phyloP scores from a whole-genome alignment of 2,329 filamentous ascomycete genomes.

The Dactylonectria estremocensis region DNA sequence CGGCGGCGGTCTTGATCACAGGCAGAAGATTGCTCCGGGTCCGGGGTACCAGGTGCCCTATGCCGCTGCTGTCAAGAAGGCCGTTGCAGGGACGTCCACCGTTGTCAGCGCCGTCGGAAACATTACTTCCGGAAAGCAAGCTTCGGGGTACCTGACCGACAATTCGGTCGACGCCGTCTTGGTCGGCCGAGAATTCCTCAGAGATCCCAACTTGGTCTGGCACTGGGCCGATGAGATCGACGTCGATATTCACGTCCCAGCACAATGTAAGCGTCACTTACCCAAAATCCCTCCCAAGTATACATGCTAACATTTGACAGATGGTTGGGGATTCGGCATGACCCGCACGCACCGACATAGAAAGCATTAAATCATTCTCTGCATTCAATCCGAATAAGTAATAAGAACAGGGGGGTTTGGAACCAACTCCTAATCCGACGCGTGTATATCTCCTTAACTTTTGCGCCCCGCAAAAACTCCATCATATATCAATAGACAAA shows the following conservation, averaged over 20 bases:
- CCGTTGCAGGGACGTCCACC: slow-evolving; percentile 69
- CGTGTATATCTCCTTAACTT: slow-evolving; percentile 14
- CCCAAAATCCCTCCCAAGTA: accelerated
- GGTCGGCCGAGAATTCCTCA: slow-evolving; percentile 67
- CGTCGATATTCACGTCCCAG: slow-evolving; percentile 61
- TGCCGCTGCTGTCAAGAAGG: slow-evolving; percentile 76
- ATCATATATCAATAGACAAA: slow-evolving; percentile 29
- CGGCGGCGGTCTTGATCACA: slow-evolving; percentile 74
- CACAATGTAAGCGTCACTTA: slow-evolving; percentile 43
- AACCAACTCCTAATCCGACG: slow-evolving; percentile 18
- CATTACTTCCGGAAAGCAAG: slow-evolving; percentile 60
- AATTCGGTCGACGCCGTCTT: slow-evolving; percentile 63
- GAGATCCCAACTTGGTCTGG: slow-evolving; percentile 69
- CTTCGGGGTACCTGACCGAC: slow-evolving; percentile 62
- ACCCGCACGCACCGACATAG: slow-evolving; percentile 44
- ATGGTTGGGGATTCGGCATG: slow-evolving; percentile 47
- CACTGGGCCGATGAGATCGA: slow-evolving; percentile 67
- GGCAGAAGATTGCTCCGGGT: slow-evolving; percentile 69
- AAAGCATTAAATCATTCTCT: slow-evolving; percentile 35
- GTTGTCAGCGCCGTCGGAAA: slow-evolving; percentile 61
- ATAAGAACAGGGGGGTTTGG: not conserved
- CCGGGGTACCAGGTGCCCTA: slow-evolving; percentile 80
- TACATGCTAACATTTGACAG: slow-evolving; percentile 29
- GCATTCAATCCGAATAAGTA: not conserved
- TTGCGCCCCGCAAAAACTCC: not conserved